Conservation (phyloP, 257 asterid species). For the Primulina tabacum region DNA sequence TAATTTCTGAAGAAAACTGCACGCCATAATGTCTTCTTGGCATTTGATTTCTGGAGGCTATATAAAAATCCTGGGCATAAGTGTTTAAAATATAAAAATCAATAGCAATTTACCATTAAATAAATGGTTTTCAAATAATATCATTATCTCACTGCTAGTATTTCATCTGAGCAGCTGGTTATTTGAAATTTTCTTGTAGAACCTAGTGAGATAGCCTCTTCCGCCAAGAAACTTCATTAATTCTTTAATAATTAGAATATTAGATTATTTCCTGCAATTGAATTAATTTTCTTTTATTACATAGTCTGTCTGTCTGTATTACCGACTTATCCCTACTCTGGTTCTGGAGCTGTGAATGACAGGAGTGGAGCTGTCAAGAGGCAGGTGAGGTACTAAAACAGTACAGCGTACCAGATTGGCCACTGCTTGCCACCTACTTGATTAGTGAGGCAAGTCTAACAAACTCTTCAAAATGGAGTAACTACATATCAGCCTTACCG, state of each 20-base stretch:
- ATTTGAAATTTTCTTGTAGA: not conserved
- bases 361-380: conserved; percentile 79
- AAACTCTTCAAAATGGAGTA: conserved; percentile 78
- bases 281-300: conserved; percentile 1
- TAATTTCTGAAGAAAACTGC: too few relatives aligned
- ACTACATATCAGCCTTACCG: conserved; percentile 89
- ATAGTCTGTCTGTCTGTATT: not conserved
- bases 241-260: not conserved
- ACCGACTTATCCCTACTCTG: conserved; percentile 21
- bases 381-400: conserved; percentile 68
- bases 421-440: conserved; percentile 81
- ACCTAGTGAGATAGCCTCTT: conserved; percentile 14
- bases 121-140: too few relatives aligned
- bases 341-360: conserved; percentile 27
- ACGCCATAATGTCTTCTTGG: too few relatives aligned
- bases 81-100: too few relatives aligned
- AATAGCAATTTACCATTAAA: too few relatives aligned
- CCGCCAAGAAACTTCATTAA: not conserved
- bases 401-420: conserved; percentile 90
- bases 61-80: too few relatives aligned
- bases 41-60: too few relatives aligned
- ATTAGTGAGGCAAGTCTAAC: conserved; percentile 77
- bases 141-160: too few relatives aligned
- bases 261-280: conserved; percentile 1
- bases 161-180: too few relatives aligned